phyloP scores from a whole-genome alignment of 176 grass and related monocot genomes.

The Zoysia japonica region DNA sequence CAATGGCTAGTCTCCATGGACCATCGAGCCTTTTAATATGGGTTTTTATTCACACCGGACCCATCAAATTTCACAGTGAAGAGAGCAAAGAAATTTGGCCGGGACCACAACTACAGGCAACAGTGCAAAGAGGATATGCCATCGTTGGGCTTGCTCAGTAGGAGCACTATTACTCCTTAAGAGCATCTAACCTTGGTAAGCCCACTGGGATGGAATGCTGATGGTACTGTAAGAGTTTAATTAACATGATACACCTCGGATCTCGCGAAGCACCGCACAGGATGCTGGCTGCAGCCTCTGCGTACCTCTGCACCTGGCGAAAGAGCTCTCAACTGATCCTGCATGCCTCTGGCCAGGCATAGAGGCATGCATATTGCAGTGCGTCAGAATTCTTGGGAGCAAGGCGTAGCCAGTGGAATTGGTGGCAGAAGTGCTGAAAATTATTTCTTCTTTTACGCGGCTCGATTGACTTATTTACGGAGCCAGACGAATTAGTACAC shows the following conservation, averaged over 20 bases:
- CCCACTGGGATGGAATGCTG: background rate
- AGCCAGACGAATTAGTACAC: background rate
- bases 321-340: conserved; percentile 1
- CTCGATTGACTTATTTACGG: background rate
- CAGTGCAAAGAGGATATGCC: too few relatives aligned
- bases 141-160: too few relatives aligned
- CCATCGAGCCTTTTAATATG: too few relatives aligned
- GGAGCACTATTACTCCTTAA: background rate
- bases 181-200: conserved; percentile 26
- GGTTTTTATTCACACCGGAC: too few relatives aligned
- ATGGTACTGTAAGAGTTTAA: background rate
- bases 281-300: background rate
- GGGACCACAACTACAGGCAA: too few relatives aligned
- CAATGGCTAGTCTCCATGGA: too few relatives aligned
- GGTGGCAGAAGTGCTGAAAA: background rate
- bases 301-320: background rate
- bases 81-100: too few relatives aligned
- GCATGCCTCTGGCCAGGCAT: background rate
- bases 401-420: too few relatives aligned
- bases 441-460: background rate
- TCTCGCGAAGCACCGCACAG: background rate
- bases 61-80: too few relatives aligned
- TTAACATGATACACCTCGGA: conserved; percentile 20
- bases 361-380: background rate
- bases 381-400: background rate